Evolutionary conservation across 2,329 filamentous ascomycete species (phyloP), one percentile per base, ranked within the genome.

Genomic region (Cladophialophora yegresii): DNA sequence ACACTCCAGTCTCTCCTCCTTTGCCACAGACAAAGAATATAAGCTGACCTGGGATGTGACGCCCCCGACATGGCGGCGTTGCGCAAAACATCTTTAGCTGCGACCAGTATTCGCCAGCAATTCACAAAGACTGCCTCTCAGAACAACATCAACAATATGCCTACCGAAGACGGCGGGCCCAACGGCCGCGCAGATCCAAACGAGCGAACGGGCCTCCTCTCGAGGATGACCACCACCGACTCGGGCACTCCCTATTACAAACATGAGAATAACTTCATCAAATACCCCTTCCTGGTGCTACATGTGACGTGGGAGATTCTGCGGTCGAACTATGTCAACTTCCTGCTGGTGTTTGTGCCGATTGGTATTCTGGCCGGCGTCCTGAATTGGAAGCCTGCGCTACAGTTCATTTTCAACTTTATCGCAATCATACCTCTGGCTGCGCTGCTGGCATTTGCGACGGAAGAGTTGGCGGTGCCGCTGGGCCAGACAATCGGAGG

Each of bases 341-440:
- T 88, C 56, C 75, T 89, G 22, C 80, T 89, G 60, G 77, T 88
- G 67, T 87, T 87, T 70, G 85, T 88, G n/a, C 86, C 86, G 3
- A 73, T 86, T 43, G 86, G 86, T 61, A 88, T 89, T 70, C 73
- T 86, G 54, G 78, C 86, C 28, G 85, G 83, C 88, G 69, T 82
- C 89, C 60, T 87, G 62, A 74, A 77, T 23, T 85, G 84, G 81
- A 78, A 82, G 69, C 81, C 85, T 1, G 84, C 82, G 2, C 78
- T 80, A n/a, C 80, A 87, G 65, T 88, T 88, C 74, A 72, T 81
- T 50, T 77, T 88, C 71, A 88, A 88, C 75, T 88, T 88, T 75
- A 78, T 88, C 65, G 85, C 85, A 57, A 88, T 88, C 70, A 81
- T 88, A 50, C 85, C 85, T 4, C 77, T 88, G 59, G 85, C 85